phyloP scores from a whole-genome alignment of 345 rosid species.

The Garcia nutans region DNA sequence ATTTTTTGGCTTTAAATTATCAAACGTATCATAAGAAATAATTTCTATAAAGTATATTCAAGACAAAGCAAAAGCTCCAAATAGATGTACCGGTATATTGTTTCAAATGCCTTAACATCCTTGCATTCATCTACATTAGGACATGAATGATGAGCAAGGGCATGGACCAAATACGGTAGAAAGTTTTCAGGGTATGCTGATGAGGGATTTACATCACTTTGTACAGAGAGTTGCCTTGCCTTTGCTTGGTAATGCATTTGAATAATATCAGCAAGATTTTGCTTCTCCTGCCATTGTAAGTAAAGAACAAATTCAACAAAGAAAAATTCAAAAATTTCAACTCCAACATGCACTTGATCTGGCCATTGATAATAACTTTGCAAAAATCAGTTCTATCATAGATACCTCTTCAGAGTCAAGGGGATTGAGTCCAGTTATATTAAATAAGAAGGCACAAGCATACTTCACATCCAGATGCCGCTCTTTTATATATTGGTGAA shows the following conservation, averaged over 20 bases:
- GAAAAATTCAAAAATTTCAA: conserved; percentile 2
- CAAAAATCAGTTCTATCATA: conserved; percentile 29
- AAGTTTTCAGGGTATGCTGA: conserved; percentile 62
- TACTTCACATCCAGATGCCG: conserved; percentile 80
- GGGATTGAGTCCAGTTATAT: conserved; percentile 41
- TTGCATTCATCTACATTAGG: conserved; percentile 75
- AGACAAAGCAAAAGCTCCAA: conserved; percentile 12
- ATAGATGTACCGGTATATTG: conserved; percentile 58
- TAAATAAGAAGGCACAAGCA: conserved; percentile 77
- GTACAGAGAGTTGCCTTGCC: conserved; percentile 63
- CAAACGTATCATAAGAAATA: not conserved
- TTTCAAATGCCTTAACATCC: conserved; percentile 80
- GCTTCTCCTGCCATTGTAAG: conserved; percentile 72
- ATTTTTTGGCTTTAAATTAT: not conserved
- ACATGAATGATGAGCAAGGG: conserved; percentile 83
- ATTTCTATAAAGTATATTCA: conserved; percentile 7
- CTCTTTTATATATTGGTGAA: conserved; percentile 89
- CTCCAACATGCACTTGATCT: not conserved
- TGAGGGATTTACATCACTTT: conserved; percentile 56
- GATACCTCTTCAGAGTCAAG: conserved; percentile 74
- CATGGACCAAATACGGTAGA: conserved; percentile 70
- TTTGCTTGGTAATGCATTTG: conserved; percentile 79
- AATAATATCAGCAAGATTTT: conserved; percentile 73
- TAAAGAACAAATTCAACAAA: conserved; percentile 10
- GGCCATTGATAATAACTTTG: conserved; percentile 10